A percentile compares a stretch with the other conserved stretches of the same genome.
Evolutionary conservation across 371 early-diverging fungal species (phyloP).

Genomic region (Lichtheimia corymbifera): DNA sequence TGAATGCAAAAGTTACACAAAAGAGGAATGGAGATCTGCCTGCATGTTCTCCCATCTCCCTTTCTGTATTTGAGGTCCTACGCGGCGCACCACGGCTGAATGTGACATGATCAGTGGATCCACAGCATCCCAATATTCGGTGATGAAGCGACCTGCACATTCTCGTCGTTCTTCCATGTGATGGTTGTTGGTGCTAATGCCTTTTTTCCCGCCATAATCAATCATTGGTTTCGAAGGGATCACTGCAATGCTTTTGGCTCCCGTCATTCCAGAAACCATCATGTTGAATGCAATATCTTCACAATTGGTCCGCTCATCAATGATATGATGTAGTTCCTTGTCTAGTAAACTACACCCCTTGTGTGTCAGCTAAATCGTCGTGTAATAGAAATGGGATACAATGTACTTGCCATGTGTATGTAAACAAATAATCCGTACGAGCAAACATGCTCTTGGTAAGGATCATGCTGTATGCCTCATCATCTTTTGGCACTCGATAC

Average conservation of each 20-base stretch:
- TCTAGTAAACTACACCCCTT: slow-evolving; percentile 29
- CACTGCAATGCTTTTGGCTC: slow-evolving; percentile 27
- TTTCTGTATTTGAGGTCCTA: slow-evolving; percentile 12
- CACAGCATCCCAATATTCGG: slow-evolving; percentile 25
- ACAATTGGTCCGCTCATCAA: slow-evolving; percentile 43
- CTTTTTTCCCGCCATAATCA: slow-evolving; percentile 37
- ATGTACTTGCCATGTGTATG: slow-evolving; percentile 43
- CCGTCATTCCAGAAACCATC: slow-evolving; percentile 41
- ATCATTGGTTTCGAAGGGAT: slow-evolving; percentile 17
- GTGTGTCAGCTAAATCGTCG: no score
- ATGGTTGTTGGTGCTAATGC: slow-evolving; percentile 34
- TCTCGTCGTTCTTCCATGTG: slow-evolving; percentile 38
- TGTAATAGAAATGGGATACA: not conserved
- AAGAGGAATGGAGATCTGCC: not conserved
- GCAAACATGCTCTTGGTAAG: slow-evolving; percentile 56
- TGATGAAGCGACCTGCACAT: slow-evolving; percentile 37
- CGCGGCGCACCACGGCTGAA: slow-evolving; percentile 19
- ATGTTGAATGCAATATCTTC: slow-evolving; percentile 52
- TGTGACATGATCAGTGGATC: slow-evolving; percentile 31
- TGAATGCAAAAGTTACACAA: not conserved
- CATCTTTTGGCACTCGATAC: slow-evolving; percentile 23
- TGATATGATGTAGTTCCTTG: slow-evolving; percentile 28
- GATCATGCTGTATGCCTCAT: slow-evolving; percentile 33
- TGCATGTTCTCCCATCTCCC: slow-evolving; percentile 26
- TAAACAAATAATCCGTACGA: slow-evolving; percentile 41